These are phyloP conservation scores for Blastomyces silverae DNA, from an alignment of 2,329 filamentous ascomycete genomes.

Conservation along the genomic window DNA sequence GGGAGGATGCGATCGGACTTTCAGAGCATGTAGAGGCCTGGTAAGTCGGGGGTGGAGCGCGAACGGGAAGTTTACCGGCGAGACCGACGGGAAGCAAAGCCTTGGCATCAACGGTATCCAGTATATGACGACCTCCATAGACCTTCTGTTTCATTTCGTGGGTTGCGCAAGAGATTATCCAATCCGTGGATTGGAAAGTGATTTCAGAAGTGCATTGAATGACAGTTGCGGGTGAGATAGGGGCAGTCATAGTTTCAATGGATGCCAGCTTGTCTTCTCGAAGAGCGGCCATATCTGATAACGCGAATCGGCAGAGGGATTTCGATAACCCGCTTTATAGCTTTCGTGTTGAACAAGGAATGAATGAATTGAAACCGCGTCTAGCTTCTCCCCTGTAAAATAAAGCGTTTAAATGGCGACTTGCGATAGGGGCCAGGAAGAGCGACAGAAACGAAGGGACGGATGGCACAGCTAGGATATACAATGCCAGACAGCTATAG, in stretches of 20 bases:
- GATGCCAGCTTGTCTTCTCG: not conserved
- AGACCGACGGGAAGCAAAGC: not conserved
- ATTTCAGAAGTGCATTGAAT: not conserved
- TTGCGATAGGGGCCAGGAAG: not conserved
- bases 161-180: not conserved
- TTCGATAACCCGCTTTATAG: not conserved
- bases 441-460: not conserved
- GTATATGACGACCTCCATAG: not conserved
- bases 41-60: not conserved
- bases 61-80: not conserved
- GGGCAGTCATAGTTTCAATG: not conserved
- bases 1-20: constrained; percentile 3
- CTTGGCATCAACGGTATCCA: constrained; percentile 1
- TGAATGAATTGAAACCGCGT: not conserved
- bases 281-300: constrained; percentile 5
- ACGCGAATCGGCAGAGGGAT: not conserved
- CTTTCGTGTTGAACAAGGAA: not conserved
- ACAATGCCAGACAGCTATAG: constrained; percentile 2
- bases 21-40: not conserved
- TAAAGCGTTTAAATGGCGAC: not conserved
- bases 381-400: not conserved
- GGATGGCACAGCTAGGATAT: not conserved
- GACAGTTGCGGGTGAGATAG: not conserved
- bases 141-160: not conserved
- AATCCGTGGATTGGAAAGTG: not conserved